phyloP scores from a whole-genome alignment of 2,329 filamentous ascomycete genomes.

The Periglandula ipomoeae region DNA sequence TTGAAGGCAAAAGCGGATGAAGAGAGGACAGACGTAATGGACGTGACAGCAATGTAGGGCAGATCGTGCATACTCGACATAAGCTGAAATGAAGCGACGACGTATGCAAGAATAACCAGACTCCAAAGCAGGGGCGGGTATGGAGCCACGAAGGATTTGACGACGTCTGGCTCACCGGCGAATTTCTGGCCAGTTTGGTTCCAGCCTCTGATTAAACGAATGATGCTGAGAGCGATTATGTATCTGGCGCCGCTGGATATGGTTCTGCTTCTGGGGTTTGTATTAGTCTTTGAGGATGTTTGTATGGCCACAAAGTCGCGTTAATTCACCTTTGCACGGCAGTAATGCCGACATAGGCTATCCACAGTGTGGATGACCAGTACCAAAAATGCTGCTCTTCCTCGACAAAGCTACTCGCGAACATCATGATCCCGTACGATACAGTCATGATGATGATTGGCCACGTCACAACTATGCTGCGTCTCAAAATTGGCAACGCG shows the following conservation, averaged over 20 bases:
- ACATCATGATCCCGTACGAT: conserved; percentile 82
- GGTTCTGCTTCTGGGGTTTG: conserved; percentile 16
- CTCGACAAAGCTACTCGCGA: conserved; percentile 94
- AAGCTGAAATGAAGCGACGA: conserved; percentile 42
- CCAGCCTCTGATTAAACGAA: conserved; percentile 69
- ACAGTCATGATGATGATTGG: conserved; percentile 34
- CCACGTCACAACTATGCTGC: conserved; percentile 30
- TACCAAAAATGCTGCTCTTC: conserved; percentile 99
- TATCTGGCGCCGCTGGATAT: conserved; percentile 22
- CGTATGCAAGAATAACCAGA: conserved; percentile 61
- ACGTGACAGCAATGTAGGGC: conserved; percentile 30
- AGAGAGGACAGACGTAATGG: conserved; percentile 32
- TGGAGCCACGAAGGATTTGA: conserved; percentile 56
- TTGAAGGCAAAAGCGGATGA: conserved; percentile 71
- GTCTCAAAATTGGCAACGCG: conserved; percentile 8
- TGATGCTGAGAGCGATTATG: conserved; percentile 43
- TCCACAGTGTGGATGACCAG: conserved; percentile 70
- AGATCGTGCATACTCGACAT: conserved; percentile 32
- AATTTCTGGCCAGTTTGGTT: conserved; percentile 98
- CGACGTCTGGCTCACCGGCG: conserved; percentile 81
- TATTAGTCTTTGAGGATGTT: neutral
- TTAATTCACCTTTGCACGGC: conserved; percentile 30
- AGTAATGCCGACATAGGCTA: conserved; percentile 43
- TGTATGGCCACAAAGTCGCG: neutral
- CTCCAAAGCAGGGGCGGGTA: conserved; percentile 65